A percentile compares a stretch with the other conserved stretches of the same genome.
Conservation (phyloP, 1,139 yeast genomes). For the Taphrina flavorubra region DNA sequence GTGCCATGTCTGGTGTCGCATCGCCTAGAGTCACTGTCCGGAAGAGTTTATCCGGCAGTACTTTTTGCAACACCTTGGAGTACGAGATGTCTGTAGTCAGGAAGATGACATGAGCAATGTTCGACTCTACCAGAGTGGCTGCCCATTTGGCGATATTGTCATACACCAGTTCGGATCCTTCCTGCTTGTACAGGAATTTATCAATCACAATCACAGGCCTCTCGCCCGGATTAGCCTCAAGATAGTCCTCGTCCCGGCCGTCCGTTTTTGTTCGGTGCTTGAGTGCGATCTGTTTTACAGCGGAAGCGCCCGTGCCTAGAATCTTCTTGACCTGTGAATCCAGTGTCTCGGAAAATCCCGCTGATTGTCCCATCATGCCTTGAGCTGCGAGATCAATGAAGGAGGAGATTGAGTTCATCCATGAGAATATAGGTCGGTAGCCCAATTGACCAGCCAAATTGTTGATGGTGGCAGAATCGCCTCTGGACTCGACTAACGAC, state of each 20-base stretch:
- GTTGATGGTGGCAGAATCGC: slow-evolving; percentile 70
- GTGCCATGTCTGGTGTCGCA: slow-evolving; percentile 75
- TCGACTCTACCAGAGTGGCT: slow-evolving; percentile 71
- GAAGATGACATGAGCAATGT: slow-evolving; percentile 86
- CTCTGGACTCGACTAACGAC: slow-evolving; percentile 69
- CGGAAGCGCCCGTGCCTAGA: slow-evolving; percentile 72
- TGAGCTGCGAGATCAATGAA: slow-evolving; percentile 69
- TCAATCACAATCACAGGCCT: slow-evolving; percentile 88
- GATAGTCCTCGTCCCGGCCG: slow-evolving; percentile 75
- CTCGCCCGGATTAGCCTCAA: slow-evolving; percentile 82
- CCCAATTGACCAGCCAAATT: slow-evolving; percentile 79
- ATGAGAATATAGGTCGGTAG: slow-evolving; percentile 90
- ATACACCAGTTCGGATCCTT: slow-evolving; percentile 67
- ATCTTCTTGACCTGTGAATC: slow-evolving; percentile 85
- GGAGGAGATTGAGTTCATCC: slow-evolving; percentile 81
- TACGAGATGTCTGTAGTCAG: slow-evolving; percentile 85
- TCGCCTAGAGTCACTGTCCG: slow-evolving; percentile 76
- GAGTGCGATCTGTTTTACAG: slow-evolving; percentile 74
- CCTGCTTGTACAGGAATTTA: slow-evolving; percentile 65
- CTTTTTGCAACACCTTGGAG: slow-evolving; percentile 65
- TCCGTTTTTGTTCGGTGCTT: slow-evolving; percentile 49
- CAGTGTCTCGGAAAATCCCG: slow-evolving; percentile 84
- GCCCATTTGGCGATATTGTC: slow-evolving; percentile 89
- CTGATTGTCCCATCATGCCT: slow-evolving; percentile 82
- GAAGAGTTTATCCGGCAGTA: slow-evolving; percentile 83